phyloP scores from a whole-genome alignment of 257 asterid species.

The Scutellaria barbata region DNA sequence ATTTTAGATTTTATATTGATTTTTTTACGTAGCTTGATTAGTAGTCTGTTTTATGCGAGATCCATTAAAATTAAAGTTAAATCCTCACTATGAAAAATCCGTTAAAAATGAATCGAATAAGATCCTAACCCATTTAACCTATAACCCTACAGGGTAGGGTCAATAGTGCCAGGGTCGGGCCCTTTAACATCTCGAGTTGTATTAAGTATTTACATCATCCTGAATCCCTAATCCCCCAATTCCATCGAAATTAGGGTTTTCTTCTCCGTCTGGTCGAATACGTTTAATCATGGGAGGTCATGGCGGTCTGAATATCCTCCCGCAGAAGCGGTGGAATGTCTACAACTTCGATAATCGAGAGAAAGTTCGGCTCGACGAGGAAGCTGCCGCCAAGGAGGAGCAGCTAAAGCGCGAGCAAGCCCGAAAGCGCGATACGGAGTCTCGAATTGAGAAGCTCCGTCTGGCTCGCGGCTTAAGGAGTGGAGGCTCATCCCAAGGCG shows the following conservation, averaged over 20 bases:
- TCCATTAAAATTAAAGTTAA: too few relatives aligned
- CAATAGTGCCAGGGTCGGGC: too few relatives aligned
- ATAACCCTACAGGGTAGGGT: too few relatives aligned
- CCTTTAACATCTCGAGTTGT: too few relatives aligned
- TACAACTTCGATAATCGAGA: slow-evolving; percentile 95
- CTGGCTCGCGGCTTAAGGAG: slow-evolving; percentile 68
- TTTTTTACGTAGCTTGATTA: too few relatives aligned
- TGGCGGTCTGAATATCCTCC: slow-evolving; percentile 94
- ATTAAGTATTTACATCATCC: too few relatives aligned
- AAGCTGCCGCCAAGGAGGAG: slow-evolving; percentile 94
- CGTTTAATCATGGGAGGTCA: slow-evolving; percentile 80
- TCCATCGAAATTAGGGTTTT: slow-evolving; percentile 19
- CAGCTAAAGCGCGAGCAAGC: slow-evolving; percentile 84
- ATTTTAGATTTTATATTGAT: too few relatives aligned
- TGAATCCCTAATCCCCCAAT: not conserved
- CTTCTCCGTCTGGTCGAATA: not conserved
- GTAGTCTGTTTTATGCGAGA: too few relatives aligned
- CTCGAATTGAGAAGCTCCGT: slow-evolving; percentile 84
- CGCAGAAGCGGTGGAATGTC: slow-evolving; percentile 97
- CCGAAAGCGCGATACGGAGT: slow-evolving; percentile 69
- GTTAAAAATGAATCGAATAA: too few relatives aligned
- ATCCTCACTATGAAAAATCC: too few relatives aligned
- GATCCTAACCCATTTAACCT: too few relatives aligned
- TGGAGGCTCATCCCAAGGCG: slow-evolving; percentile 30
- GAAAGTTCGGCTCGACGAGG: slow-evolving; percentile 86